phyloP scores from a whole-genome alignment of 163 green algal genomes.

The Scenedesmus sp. region DNA sequence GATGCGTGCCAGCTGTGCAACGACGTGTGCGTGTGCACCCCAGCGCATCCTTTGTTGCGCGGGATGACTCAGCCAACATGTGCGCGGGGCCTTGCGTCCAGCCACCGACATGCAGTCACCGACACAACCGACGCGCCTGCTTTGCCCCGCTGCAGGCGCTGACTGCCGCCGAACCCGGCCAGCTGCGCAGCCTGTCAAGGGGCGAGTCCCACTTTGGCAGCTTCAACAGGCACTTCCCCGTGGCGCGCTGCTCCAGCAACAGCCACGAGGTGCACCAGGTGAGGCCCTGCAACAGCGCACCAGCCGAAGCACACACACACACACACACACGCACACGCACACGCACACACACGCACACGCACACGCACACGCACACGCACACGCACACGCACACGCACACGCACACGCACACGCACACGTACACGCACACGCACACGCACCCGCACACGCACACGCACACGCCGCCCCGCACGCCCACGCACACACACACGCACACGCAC shows the following conservation, averaged over 20 bases:
- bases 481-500: no score
- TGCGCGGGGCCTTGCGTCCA: neutral
- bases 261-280: slow-evolving; percentile 5
- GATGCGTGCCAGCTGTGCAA: neutral
- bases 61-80: no score
- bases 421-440: neutral
- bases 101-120: no score
- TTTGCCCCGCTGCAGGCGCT: neutral
- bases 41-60: no score
- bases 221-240: slow-evolving; percentile 51
- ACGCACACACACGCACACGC: slow-evolving; percentile 4
- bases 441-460: neutral
- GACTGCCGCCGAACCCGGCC: neutral
- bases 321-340: slow-evolving; percentile 11
- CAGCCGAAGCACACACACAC: slow-evolving; percentile 2
- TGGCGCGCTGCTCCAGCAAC: slow-evolving; percentile 27
- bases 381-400: slow-evolving; percentile 4
- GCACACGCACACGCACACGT: neutral
- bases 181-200: slow-evolving; percentile 47
- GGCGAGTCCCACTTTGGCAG: slow-evolving; percentile 27
- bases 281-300: no score
- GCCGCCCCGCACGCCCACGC: neutral
- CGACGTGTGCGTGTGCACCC: neutral
- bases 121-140: neutral
- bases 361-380: slow-evolving; percentile 4